Conservation (phyloP, 2,329 filamentous ascomycete genomes). For the Coniella vitis region DNA sequence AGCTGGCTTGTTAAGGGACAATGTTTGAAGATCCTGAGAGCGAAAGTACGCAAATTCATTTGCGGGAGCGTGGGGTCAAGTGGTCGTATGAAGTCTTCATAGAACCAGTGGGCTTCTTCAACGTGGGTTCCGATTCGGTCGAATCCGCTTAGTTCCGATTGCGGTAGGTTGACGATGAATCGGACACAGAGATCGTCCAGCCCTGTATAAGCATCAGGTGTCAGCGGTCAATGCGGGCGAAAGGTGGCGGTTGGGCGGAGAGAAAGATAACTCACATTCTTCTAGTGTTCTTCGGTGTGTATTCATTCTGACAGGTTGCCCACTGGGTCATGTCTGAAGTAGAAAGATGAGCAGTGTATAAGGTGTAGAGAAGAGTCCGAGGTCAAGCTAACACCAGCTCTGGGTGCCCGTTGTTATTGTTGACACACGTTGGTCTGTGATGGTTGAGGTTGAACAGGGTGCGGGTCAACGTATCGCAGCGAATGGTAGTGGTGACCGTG, state of each 20-base stretch:
- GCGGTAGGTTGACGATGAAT: slow-evolving; percentile 94
- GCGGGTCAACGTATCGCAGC: not conserved
- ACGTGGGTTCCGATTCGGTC: slow-evolving; percentile 97
- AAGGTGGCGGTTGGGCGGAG: not conserved
- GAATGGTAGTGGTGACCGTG: not conserved
- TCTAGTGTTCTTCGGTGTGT: slow-evolving; percentile 13
- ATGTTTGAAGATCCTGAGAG: slow-evolving; percentile 85
- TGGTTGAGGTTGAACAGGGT: slow-evolving; percentile 4
- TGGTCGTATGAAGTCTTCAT: slow-evolving; percentile 97
- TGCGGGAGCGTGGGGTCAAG: slow-evolving; percentile 78
- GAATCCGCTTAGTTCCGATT: slow-evolving; percentile 82
- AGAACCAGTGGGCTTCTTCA: slow-evolving; percentile 99
- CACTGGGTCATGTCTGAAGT: slow-evolving; percentile 13
- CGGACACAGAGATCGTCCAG: slow-evolving; percentile 96
- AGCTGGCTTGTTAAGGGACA: slow-evolving; percentile 83
- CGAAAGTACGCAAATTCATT: slow-evolving; percentile 79
- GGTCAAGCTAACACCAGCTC: not conserved
- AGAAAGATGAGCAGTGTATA: slow-evolving; percentile 3
- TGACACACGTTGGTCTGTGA: slow-evolving; percentile 3
- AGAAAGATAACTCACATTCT: slow-evolving; percentile 11
- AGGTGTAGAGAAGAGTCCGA: not conserved
- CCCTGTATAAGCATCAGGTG: slow-evolving; percentile 46
- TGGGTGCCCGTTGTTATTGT: slow-evolving; percentile 3
- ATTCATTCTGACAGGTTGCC: slow-evolving; percentile 10
- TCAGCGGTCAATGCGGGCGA: slow-evolving; percentile 14